Evolutionary conservation across 1,284 basidiomycete species (phyloP), one percentile per base, ranked within the genome.

Genomic region (Wallemia ichthyophaga): DNA sequence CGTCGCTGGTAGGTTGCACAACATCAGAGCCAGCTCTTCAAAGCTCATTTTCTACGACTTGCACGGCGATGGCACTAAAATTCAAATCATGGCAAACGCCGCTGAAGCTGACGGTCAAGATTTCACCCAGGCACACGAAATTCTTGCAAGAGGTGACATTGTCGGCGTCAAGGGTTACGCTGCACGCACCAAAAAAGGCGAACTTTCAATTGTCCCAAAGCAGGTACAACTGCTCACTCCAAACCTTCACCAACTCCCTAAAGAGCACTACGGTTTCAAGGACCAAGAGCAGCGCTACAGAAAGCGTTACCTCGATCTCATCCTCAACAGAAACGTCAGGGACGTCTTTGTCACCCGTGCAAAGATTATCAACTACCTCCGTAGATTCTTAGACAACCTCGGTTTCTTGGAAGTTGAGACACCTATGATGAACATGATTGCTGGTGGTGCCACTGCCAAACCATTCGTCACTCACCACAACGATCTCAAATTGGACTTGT

Each of bases 351-450:
- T 94, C 72, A 85, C 85, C 59, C 82, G 92, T 62, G 80, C 79
- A 69, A 79, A 77, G 67, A 82, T 92, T 66, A 76, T 94, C 72
- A 88, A 86, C 74, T 88, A 91, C 71, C 75, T 95, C 65, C 81
- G 92, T 61, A 82, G 82, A 65, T 98, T 81, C 78, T 73, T 99
- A 62, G 91, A 96, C 70, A 74, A 76, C 66, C 79, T 85, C 55
- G 92, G 91, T 53, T 99, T 99, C 77, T 79, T 98, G 71, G 94
- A 99, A 73, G 91, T 98, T 62, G 92, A 99, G 73, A 99, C 92
- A 3, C 92, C 94, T 9, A 95, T 99, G 78, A 98, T 88, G 74
- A 91, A 84, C 70, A 81, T 95, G 76, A 81, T 88, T 64, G 94
- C 94, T 5, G 92, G 92, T 60, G 92, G 92, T 61, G 92, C 92